Evolutionary conservation across 352 stramenopile species (phyloP), one percentile per base, ranked within the genome.

Genomic region (Globisporangium paroecandrum): DNA sequence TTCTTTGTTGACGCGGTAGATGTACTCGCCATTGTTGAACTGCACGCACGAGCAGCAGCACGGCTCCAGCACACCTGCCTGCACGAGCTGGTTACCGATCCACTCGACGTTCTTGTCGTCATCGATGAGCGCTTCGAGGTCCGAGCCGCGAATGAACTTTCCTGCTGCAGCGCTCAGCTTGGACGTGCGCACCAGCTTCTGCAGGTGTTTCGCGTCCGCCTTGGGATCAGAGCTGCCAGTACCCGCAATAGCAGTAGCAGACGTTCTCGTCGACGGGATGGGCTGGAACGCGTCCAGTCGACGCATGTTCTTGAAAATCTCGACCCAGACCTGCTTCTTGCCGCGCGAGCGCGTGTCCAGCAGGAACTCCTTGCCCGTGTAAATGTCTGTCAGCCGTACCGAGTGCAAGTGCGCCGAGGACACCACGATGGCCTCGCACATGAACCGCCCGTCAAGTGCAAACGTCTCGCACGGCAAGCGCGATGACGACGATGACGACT

Each of bases 351-450:
- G 65, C 15, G 70, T 70, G 62, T 89, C 81, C 27, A 89, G 63
- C 4, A 89, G 62, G 51, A 81, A 81, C 68, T 87, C 74, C 15
- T 71, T 69, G 7, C 69, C 76, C 0, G 71, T 77, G 51, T 79
- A 71, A 20, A 85, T 68, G 34, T 89, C 74, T 4, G 74, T 58
- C 3, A 89, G 75, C 25, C 73, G 77, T 64, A 87, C 77, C 29
- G 79, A 82, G 62, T 89, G 76, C 76, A 84, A 66, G 64, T 89
- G 81, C 43, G 79, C 81, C 2, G 81, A 82, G 1, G 81, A 89
- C 36, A 89, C 81, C 22, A 89, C 81, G n/a, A 87, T 73, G 6
- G 71, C 72, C 43, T 89, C 81, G 27, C 79, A 89, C 12, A 61
- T 69, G 32, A 81, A 71, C 2, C 75, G 72, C 3, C 78, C 78